Base-by-base conservation (phyloP, 1,284 basidiomycete species). In the Sporisorium reilianum region DNA sequence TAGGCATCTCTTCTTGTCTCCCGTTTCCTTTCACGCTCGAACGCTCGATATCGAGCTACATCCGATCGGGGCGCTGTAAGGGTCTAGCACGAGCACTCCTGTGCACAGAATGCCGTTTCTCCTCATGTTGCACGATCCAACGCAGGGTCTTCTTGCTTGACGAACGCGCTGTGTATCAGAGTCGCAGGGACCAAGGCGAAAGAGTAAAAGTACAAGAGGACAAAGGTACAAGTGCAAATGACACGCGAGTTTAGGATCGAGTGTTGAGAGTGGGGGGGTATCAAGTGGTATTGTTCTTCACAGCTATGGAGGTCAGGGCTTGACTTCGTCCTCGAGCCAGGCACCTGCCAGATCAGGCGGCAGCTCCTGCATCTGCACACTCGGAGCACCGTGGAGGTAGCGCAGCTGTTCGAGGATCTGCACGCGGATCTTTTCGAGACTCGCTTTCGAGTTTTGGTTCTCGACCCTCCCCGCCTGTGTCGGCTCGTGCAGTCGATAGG, bases 311-410 rank as follows among this genome's bases (percentile, higher is more conserved):
- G 22, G 32, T 16, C 26, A 54, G 12, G 28, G 32, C 44, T 75
- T 67, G 55, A 64, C 44, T 28, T 71, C 60, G n/a, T 97, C 94
- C 59, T 91, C 90, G 14, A 89, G 90, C 51, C 96, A 86, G 79
- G 92, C 89, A 3, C 91, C 91, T 63, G 91, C 90, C 22, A 98
- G 86, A 79, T 96, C 92, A 0, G 95, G 96, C 7, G 97, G 96
- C 50, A 99, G 92, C 85, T 97, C 94, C 81, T 95, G 92, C 93
- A 98, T 93, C 78, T 91, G 91, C 10, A 99, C 94, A 83, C 93
- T 95, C 1, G 96, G 96, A 45, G 97, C 96, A 26, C 95, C 95
- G 78, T 96, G 93, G 23, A 99, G 87, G 85, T 96, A 98, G 20
- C 97, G 88, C 51, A 98, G 87, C 85, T 97, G 95, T 81, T 93